Evolutionary conservation across 2,329 filamentous ascomycete species (phyloP).

Genomic region (Cordyceps cateniannulata): DNA sequence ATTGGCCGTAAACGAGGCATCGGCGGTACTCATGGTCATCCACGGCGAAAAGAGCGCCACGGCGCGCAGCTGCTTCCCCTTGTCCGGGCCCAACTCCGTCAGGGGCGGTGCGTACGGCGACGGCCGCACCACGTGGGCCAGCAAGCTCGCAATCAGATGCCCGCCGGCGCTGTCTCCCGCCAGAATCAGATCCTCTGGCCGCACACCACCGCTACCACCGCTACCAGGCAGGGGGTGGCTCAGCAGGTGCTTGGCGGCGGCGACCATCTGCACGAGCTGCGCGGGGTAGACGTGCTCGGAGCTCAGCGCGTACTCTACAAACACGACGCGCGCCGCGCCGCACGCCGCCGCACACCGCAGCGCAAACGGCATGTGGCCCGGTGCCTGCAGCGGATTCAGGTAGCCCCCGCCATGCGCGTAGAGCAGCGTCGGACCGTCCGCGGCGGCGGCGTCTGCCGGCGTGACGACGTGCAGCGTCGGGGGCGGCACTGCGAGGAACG

Average conservation of each 20-base stretch:
- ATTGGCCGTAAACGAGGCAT: not conserved
- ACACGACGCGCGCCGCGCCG: not conserved
- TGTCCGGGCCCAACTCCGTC: not conserved
- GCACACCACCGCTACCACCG: not conserved
- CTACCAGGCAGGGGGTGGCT: not conserved
- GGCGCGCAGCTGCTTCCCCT: not conserved
- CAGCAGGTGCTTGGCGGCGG: not conserved
- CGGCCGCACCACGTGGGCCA: not conserved
- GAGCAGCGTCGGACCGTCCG: not conserved
- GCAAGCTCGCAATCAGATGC: not conserved
- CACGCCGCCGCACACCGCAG: not conserved
- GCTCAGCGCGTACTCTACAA: not conserved
- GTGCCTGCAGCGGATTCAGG: not conserved
- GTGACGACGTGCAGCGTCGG: constrained; percentile 1
- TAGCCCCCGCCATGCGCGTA: constrained; percentile 1
- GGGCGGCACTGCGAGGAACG: not conserved
- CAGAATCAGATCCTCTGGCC: not conserved
- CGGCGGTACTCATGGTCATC: not conserved
- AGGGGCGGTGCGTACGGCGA: not conserved
- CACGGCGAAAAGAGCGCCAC: not conserved
- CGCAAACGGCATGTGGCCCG: not conserved
- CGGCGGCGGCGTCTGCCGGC: not conserved
- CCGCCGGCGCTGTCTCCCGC: constrained; percentile 2
- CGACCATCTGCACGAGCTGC: constrained; percentile 1
- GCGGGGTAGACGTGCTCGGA: not conserved